Percentiles rank a stretch among this genome's conserved stretches.
Conservation (phyloP, 148 eudicot species). For the Bassia scoparia region DNA sequence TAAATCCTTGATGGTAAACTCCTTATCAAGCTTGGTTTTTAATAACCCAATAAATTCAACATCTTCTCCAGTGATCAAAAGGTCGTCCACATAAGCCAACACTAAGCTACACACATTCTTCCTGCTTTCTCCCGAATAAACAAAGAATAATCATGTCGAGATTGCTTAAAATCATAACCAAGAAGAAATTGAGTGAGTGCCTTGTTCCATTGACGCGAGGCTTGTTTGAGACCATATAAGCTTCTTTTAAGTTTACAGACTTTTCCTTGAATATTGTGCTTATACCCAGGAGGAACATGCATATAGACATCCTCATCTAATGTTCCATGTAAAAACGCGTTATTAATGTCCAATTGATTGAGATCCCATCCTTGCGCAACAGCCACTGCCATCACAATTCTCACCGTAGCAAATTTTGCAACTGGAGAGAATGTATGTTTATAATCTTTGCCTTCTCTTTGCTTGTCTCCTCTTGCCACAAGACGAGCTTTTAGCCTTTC, state of each 20-base stretch:
- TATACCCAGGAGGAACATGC: no score
- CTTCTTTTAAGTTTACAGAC: not conserved
- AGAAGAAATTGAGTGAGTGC: not conserved
- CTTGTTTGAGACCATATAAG: slow-evolving; percentile 5
- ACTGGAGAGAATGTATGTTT: not conserved
- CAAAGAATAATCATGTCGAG: slow-evolving; percentile 2
- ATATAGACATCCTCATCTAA: no score
- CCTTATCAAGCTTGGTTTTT: not conserved
- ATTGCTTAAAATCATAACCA: not conserved
- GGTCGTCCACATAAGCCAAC: not conserved
- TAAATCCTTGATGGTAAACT: not conserved
- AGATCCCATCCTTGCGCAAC: not conserved
- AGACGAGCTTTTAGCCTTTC: not conserved
- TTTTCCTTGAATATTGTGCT: no score
- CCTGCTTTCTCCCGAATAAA: not conserved
- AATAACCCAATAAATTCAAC: not conserved
- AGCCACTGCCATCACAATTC: not conserved
- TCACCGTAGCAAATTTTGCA: not conserved
- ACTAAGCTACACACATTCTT: not conserved
- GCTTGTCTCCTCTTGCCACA: not conserved
- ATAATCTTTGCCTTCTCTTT: not conserved
- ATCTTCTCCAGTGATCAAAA: not conserved
- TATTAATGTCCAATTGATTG: no score
- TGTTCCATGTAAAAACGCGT: no score
- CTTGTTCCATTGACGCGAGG: slow-evolving; percentile 5